These are phyloP conservation scores for Coemansia sp. DNA, from an alignment of 192 early-diverging fungal species.

Conservation along the genomic window DNA sequence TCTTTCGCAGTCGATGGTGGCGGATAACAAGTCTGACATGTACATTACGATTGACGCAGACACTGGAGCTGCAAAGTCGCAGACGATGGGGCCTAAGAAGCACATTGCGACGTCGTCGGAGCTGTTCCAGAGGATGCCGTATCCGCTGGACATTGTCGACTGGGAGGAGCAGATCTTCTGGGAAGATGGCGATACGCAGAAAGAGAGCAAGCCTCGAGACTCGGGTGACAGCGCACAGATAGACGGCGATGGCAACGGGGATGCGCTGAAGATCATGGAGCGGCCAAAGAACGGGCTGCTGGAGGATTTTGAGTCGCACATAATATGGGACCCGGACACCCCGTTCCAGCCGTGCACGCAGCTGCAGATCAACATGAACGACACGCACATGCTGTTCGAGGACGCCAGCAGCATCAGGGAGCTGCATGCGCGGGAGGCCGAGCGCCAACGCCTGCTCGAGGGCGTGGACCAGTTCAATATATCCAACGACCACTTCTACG, in stretches of 20 bases:
- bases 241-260: neutral
- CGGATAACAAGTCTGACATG: conserved; percentile 29
- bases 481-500: conserved; percentile 87
- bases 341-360: conserved; percentile 59
- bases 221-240: neutral
- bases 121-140: conserved; percentile 55
- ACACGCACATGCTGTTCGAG: conserved; percentile 77
- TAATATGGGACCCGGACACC: conserved; percentile 78
- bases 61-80: conserved; percentile 31
- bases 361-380: conserved; percentile 65
- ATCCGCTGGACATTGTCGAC: conserved; percentile 70
- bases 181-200: conserved; percentile 56
- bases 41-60: conserved; percentile 34
- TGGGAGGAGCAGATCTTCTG: conserved; percentile 89
- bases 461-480: conserved; percentile 79
- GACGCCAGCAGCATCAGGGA: conserved; percentile 48
- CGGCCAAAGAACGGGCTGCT: conserved; percentile 28
- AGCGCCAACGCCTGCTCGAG: conserved; percentile 59
- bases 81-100: conserved; percentile 25
- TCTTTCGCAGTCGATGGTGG: conserved; percentile 35
- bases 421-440: conserved; percentile 59
- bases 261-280: conserved; percentile 14
- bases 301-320: conserved; percentile 67
- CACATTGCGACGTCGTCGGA: conserved; percentile 29
- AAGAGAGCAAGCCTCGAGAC: neutral